A percentile compares a stretch with the other conserved stretches of the same genome.
phyloP scores from a whole-genome alignment of 768 basidiomycete species.

The Lactarius hatsudake region DNA sequence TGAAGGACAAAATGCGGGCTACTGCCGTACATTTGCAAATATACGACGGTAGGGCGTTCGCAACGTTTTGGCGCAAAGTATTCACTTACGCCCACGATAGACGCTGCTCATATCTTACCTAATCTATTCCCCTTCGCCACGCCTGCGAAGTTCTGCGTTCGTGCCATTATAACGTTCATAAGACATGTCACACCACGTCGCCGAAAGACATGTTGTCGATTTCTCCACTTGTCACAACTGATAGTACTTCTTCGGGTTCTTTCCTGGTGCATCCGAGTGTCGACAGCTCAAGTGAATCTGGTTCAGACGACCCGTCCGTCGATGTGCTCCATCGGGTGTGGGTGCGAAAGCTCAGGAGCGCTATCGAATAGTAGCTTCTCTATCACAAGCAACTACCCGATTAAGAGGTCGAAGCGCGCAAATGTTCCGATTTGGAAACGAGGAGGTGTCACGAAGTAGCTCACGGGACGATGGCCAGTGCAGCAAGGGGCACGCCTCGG shows the following conservation, averaged over 20 bases:
- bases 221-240: not conserved
- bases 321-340: not conserved
- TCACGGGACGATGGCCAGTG: not conserved
- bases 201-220: not conserved
- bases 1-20: conserved; percentile 51
- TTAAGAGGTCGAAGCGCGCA: not conserved
- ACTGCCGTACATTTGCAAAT: conserved; percentile 90
- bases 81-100: conserved; percentile 36
- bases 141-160: conserved; percentile 75
- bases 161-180: conserved; percentile 70
- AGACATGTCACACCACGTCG: conserved; percentile 57
- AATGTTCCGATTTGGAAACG: not conserved
- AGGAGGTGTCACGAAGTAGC: not conserved
- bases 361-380: not conserved
- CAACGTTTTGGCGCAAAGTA: not conserved
- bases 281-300: not conserved
- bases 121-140: conserved; percentile 72
- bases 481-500: not conserved
- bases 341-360: not conserved
- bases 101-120: conserved; percentile 69
- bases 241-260: not conserved
- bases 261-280: not conserved
- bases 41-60: conserved; percentile 62
- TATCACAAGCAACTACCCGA: not conserved
- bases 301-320: not conserved